These are phyloP conservation scores for Periconia digitata DNA, from an alignment of 2,329 filamentous ascomycete genomes.

Conservation along the genomic window DNA sequence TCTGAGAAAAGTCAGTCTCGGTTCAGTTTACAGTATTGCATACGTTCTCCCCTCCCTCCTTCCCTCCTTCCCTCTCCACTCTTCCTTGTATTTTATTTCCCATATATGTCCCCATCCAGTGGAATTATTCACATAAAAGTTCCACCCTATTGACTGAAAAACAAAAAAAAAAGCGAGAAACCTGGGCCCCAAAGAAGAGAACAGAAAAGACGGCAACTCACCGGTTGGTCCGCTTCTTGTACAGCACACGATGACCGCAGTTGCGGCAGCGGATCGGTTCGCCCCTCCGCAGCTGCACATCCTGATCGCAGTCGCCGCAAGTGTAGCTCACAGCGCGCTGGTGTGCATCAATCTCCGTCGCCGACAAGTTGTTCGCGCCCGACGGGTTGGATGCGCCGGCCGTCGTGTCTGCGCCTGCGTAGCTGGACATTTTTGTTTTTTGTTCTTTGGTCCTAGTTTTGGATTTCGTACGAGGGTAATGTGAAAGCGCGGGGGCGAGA, in stretches of 20 bases:
- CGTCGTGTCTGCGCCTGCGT: background rate
- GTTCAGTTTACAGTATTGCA: no score
- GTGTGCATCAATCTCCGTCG: slow-evolving; percentile 47
- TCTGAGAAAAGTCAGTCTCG: slow-evolving; percentile 48
- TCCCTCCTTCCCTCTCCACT: background rate
- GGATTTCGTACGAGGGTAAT: background rate
- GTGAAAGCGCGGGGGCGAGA: no score
- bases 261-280: slow-evolving; percentile 86
- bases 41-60: background rate
- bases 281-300: slow-evolving; percentile 72
- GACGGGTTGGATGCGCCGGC: slow-evolving; percentile 53
- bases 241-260: slow-evolving; percentile 92
- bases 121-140: no score
- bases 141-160: no score
- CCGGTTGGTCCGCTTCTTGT: slow-evolving; percentile 98
- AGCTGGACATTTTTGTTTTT: background rate
- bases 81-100: background rate
- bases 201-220: slow-evolving; percentile 50
- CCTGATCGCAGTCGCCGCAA: slow-evolving; percentile 82
- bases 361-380: slow-evolving; percentile 57
- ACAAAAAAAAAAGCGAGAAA: background rate
- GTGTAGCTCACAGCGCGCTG: slow-evolving; percentile 52
- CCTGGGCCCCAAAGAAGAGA: background rate
- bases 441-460: no score
- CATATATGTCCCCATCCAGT: background rate